A percentile compares a stretch with the other conserved stretches of the same genome.
Conservation (phyloP, 805 yeast genomes). For the Saturnispora serradocipensis region DNA sequence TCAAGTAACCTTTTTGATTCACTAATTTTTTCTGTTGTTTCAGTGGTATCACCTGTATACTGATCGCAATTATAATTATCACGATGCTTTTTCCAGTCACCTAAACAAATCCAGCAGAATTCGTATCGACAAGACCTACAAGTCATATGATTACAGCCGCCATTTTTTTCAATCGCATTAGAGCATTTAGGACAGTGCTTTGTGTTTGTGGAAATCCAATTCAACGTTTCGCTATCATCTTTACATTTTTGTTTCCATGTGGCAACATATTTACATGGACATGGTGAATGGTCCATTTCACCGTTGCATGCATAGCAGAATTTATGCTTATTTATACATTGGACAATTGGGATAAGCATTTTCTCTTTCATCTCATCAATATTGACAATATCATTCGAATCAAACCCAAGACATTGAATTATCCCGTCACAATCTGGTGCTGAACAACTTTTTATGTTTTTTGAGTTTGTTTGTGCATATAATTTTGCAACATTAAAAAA, state of each 20-base stretch:
- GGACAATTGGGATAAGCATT: constrained; percentile 51
- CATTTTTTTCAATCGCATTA: constrained; percentile 78
- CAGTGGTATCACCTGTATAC: constrained; percentile 39
- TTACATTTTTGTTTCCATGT: constrained; percentile 71
- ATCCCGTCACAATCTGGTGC: constrained; percentile 67
- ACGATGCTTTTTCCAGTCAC: constrained; percentile 66
- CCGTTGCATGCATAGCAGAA: constrained; percentile 73
- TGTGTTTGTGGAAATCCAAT: constrained; percentile 82
- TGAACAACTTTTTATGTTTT: constrained; percentile 67
- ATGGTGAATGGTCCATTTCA: constrained; percentile 68
- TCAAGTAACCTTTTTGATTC: constrained; percentile 40
- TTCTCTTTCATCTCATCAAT: constrained; percentile 20
- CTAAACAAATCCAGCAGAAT: constrained; percentile 91
- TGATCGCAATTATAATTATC: constrained; percentile 50
- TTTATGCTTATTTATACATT: constrained; percentile 54
- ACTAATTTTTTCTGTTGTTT: constrained; percentile 27
- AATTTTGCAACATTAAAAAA: constrained; percentile 36
- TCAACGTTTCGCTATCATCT: constrained; percentile 80
- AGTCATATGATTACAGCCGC: constrained; percentile 96
- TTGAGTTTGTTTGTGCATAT: constrained; percentile 43
- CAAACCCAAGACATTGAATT: constrained; percentile 31
- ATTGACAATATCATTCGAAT: constrained; percentile 21
- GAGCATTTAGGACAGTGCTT: constrained; percentile 79
- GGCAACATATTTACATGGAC: constrained; percentile 63
- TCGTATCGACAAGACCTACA: constrained; percentile 70